These are phyloP conservation scores for Calonectria honghensis DNA, from an alignment of 2,329 filamentous ascomycete species.

Conservation along the genomic window DNA sequence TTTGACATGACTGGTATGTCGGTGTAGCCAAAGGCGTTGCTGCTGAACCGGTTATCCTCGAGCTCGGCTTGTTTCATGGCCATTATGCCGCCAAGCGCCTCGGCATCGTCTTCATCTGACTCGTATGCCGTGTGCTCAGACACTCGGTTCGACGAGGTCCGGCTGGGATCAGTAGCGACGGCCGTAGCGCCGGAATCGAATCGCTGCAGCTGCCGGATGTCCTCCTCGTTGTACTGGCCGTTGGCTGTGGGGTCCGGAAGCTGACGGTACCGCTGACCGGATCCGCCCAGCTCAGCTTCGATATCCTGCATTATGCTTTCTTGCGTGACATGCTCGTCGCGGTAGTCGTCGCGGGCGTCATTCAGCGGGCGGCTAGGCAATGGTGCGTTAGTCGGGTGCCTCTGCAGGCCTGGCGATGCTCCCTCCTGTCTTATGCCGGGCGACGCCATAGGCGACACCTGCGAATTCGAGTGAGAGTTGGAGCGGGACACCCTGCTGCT, in stretches of 20 bases:
- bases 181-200: slow-evolving; percentile 72
- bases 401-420: slow-evolving; percentile 69
- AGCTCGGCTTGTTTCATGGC: slow-evolving; percentile 91
- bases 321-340: slow-evolving; percentile 65
- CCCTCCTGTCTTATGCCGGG: slow-evolving; percentile 64
- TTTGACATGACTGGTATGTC: slow-evolving; percentile 57
- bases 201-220: slow-evolving; percentile 67
- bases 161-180: slow-evolving; percentile 53
- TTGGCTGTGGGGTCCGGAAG: slow-evolving; percentile 64
- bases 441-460: slow-evolving; percentile 68
- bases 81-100: slow-evolving; percentile 88
- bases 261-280: slow-evolving; percentile 59
- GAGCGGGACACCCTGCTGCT: slow-evolving; percentile 68
- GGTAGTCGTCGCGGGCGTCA: slow-evolving; percentile 60
- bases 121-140: slow-evolving; percentile 47
- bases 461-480: slow-evolving; percentile 72
- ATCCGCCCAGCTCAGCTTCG: slow-evolving; percentile 70
- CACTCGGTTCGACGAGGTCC: slow-evolving; percentile 48
- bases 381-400: slow-evolving; percentile 77
- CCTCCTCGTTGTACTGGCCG: slow-evolving; percentile 67
- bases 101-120: slow-evolving; percentile 85
- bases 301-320: slow-evolving; percentile 76
- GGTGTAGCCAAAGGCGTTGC: slow-evolving; percentile 57
- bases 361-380: slow-evolving; percentile 73
- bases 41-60: slow-evolving; percentile 75